phyloP scores from a whole-genome alignment of 176 grass and related monocot species.

The Puya raimondii region DNA sequence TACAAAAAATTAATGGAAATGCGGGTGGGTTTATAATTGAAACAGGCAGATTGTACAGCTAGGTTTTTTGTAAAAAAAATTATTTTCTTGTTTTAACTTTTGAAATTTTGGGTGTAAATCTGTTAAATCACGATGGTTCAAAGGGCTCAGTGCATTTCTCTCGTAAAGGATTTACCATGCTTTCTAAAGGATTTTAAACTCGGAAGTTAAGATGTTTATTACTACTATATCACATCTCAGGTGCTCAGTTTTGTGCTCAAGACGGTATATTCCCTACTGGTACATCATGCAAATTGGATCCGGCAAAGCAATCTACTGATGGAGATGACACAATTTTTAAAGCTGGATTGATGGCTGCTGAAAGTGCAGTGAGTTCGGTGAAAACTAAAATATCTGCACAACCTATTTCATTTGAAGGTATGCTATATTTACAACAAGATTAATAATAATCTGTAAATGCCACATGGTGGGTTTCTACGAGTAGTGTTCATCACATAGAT shows the following conservation, averaged over 20 bases:
- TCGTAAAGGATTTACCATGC: too few species aligned
- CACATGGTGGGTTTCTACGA: not conserved
- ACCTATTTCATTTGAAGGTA: slow-evolving; percentile 30
- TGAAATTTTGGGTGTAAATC: not conserved
- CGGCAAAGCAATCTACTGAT: slow-evolving; percentile 21
- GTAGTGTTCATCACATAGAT: slow-evolving; percentile 4
- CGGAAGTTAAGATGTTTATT: not conserved
- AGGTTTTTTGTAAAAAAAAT: slow-evolving; percentile 10
- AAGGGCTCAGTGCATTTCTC: too few species aligned
- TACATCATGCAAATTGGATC: slow-evolving; percentile 18
- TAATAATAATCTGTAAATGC: too few species aligned
- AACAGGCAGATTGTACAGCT: too few species aligned
- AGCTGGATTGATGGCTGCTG: slow-evolving; percentile 41
- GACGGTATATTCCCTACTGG: slow-evolving; percentile 27
- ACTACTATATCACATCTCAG: slow-evolving; percentile 33
- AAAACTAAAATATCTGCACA: slow-evolving; percentile 30
- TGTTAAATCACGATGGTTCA: too few species aligned
- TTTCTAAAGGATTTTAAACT: too few species aligned
- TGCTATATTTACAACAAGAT: slow-evolving; percentile 4
- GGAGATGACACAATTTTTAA: slow-evolving; percentile 32
- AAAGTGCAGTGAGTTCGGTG: slow-evolving; percentile 50
- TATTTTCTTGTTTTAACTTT: slow-evolving; percentile 2
- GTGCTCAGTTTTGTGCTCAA: slow-evolving; percentile 50
- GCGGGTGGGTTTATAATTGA: too few species aligned
- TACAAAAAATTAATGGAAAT: too few species aligned